Evolutionary conservation across 331 rosid species (phyloP).

Genomic region (Pyrus hybrid): DNA sequence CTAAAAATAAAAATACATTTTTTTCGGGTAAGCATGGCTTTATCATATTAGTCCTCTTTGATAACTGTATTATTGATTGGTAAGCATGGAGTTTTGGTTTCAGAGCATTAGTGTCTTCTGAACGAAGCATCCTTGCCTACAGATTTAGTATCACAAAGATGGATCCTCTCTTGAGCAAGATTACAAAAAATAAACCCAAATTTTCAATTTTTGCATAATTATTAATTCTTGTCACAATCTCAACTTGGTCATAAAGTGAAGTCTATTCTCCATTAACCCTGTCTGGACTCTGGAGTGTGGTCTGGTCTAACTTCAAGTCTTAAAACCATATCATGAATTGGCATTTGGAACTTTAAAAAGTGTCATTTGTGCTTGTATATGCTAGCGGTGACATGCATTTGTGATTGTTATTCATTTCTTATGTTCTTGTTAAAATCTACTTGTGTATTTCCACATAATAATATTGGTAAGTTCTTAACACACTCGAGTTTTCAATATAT

Average conservation of each 20-base stretch:
- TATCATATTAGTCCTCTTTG: background rate
- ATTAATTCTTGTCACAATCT: background rate
- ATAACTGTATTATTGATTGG: background rate
- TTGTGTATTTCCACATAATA: background rate
- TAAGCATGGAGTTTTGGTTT: background rate
- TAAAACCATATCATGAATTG: background rate
- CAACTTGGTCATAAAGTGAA: background rate
- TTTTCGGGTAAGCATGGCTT: background rate
- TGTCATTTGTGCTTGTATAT: background rate
- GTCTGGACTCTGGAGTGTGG: background rate
- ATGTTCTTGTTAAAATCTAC: background rate
- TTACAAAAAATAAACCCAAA: background rate
- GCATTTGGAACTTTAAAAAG: background rate
- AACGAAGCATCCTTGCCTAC: background rate
- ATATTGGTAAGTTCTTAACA: background rate
- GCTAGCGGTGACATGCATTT: background rate
- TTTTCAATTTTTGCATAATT: background rate
- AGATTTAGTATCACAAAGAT: background rate
- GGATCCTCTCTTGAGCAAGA: background rate
- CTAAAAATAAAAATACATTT: background rate
- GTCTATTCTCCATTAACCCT: background rate
- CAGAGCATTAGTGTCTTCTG: background rate
- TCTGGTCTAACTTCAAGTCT: background rate
- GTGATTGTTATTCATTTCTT: background rate
- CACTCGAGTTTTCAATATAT: slow-evolving; percentile 4